A percentile compares a stretch with the other conserved stretches of the same genome.
These are phyloP conservation scores for Pseudocercospora fijiensis DNA, from an alignment of 2,329 filamentous ascomycete species.

Conservation along the genomic window DNA sequence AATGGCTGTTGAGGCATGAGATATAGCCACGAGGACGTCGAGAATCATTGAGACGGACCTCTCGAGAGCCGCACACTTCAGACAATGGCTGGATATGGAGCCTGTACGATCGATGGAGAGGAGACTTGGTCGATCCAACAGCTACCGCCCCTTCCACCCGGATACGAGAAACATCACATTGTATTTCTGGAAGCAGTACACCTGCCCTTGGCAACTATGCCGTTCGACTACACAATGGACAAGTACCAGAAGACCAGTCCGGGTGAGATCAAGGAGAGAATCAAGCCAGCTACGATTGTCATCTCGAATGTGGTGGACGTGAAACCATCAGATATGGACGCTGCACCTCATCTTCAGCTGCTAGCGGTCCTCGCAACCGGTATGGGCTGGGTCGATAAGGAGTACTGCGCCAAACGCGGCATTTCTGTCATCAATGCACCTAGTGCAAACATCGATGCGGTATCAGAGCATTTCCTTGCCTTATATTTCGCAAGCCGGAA, in stretches of 20 bases:
- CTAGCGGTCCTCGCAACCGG: conserved; percentile 25
- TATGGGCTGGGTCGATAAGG: conserved; percentile 28
- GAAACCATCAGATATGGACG: conserved; percentile 25
- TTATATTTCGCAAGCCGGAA: conserved; percentile 25
- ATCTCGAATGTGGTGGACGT: conserved; percentile 26
- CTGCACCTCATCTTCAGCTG: conserved; percentile 24
- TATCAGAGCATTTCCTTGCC: conserved; percentile 25
- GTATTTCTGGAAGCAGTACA: conserved; percentile 27
- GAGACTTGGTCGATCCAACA: conserved; percentile 18
- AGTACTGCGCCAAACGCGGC: conserved; percentile 22
- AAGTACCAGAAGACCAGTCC: conserved; percentile 34
- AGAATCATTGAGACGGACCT: background rate
- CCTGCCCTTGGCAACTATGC: conserved; percentile 20
- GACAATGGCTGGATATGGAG: background rate
- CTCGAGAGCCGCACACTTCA: background rate
- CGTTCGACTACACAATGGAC: conserved; percentile 26
- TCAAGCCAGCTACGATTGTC: conserved; percentile 26
- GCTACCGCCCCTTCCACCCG: conserved; percentile 21
- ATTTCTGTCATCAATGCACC: conserved; percentile 25
- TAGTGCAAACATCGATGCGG: conserved; percentile 25
- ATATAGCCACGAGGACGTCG: background rate
- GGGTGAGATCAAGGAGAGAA: conserved; percentile 25
- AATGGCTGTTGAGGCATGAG: background rate
- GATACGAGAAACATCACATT: conserved; percentile 26
- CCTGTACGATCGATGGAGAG: background rate